Evolutionary conservation across 768 basidiomycete genomes (phyloP), one percentile per base, ranked within the genome.

Genomic region (Amanita pseudoporphyria): DNA sequence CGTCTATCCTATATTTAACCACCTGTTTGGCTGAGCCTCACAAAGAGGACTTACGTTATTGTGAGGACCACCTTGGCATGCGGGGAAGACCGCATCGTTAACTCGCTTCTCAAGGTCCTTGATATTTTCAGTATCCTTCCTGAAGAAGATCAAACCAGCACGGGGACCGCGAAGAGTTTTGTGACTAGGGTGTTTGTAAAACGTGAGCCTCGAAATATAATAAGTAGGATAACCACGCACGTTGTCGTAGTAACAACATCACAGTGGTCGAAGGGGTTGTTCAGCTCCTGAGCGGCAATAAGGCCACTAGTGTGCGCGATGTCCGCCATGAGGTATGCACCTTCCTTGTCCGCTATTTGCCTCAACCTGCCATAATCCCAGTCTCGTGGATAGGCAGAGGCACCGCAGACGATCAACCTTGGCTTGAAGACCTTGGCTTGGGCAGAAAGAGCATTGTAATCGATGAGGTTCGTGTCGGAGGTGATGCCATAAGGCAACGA

Each of bases 41-140:
- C 21, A 35, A 45, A 33, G 26, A 30, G 41, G 28, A 56, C 81
- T 49, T 50, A 88, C 87, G 72, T 99, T 93, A 74, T 98, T 98
- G 76, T 98, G 96, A 38, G 95, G 96, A 43, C 95, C 96, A 68
- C 96, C 96, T 71, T 98, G 96, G 78, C 96, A 98, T 31, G 96
- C 95, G 51, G 96, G 96, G 83, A 99, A 99, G 55, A 99, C 95
- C 44, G 96, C 94, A 36, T 95, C 89, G 65, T 98, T 98, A 60
- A 99, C 82, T 51, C 94, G 87, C 68, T 91, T 91, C 77, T 97
- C 96, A 39, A 99, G 79, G 58, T 98, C 95, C 59, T 79, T 70
- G 22, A 80, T 69, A 52, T 82, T 76, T 61, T 87, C 79, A 58
- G 82, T 81, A 64, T 95, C 92, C 69, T 86, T 96, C 67, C 87